These are phyloP conservation scores for Peniophora sp. DNA, from an alignment of 1,284 basidiomycete species.

Conservation along the genomic window DNA sequence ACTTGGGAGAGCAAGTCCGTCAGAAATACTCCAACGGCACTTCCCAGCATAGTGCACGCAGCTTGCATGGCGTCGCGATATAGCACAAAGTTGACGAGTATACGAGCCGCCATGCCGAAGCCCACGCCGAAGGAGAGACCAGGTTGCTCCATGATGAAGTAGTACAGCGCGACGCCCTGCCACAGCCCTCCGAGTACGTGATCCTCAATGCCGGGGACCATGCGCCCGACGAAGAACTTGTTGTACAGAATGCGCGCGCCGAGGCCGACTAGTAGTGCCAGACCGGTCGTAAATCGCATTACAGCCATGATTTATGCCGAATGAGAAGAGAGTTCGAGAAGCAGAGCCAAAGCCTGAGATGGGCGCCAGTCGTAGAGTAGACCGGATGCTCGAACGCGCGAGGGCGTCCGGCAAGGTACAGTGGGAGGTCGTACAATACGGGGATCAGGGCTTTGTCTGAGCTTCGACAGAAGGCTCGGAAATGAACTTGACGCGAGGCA, in stretches of 20 bases:
- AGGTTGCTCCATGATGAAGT: constrained; percentile 45
- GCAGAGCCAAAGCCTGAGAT: too few relatives aligned
- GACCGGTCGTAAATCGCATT: constrained; percentile 12
- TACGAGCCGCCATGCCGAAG: constrained; percentile 49
- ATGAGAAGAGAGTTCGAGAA: too few relatives aligned
- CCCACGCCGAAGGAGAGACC: constrained; percentile 47
- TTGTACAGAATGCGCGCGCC: constrained; percentile 65
- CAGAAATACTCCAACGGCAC: constrained; percentile 53
- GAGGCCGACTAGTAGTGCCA: constrained; percentile 38
- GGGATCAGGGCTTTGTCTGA: too few relatives aligned
- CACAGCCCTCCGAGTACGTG: constrained; percentile 61
- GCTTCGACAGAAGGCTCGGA: too few relatives aligned
- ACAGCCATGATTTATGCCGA: too few relatives aligned
- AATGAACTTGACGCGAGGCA: too few relatives aligned
- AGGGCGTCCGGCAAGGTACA: too few relatives aligned
- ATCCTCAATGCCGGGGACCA: constrained; percentile 39
- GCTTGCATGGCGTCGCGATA: constrained; percentile 43
- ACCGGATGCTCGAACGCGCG: too few relatives aligned
- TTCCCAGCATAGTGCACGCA: constrained; percentile 51
- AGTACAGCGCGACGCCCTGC: constrained; percentile 69
- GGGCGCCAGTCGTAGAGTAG: too few relatives aligned
- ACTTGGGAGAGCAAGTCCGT: constrained; percentile 60
- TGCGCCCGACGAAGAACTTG: constrained; percentile 31
- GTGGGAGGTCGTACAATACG: too few relatives aligned
- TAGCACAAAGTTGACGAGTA: constrained; percentile 50